Percentiles rank a stretch among this genome's conserved stretches.
These are phyloP conservation scores for Coniferiporia sulphurascens DNA, from an alignment of 1,284 basidiomycete species.

Conservation along the genomic window DNA sequence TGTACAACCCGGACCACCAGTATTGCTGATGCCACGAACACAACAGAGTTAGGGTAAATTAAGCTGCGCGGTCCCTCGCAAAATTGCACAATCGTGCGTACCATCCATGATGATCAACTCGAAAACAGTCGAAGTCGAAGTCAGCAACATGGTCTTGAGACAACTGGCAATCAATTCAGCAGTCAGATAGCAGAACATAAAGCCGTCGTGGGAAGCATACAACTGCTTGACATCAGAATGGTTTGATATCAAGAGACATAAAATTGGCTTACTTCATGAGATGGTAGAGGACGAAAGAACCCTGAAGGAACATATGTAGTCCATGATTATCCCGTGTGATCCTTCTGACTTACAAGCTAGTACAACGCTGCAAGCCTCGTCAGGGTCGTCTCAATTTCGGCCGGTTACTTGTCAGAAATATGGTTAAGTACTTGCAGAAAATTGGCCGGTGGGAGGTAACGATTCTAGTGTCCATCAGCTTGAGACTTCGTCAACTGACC, in stretches of 20 bases:
- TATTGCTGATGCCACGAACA: slow-evolving; percentile 2
- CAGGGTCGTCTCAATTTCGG: neutral
- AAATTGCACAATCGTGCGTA: neutral
- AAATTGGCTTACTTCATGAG: slow-evolving; percentile 1
- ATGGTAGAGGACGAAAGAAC: slow-evolving; percentile 9
- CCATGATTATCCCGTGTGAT: too few relatives aligned
- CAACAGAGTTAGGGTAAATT: neutral
- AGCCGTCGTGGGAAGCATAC: neutral
- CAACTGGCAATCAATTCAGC: neutral
- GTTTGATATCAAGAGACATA: too few relatives aligned
- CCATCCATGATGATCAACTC: slow-evolving; percentile 17
- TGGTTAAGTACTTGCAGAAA: slow-evolving; percentile 3
- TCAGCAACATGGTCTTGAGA: slow-evolving; percentile 6
- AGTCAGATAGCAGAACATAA: neutral
- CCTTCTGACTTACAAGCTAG: slow-evolving; percentile 5
- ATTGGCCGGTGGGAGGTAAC: slow-evolving; percentile 14
- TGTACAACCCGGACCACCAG: slow-evolving; percentile 12
- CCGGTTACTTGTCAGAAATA: neutral
- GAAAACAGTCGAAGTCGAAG: slow-evolving; percentile 7
- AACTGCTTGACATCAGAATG: slow-evolving; percentile 3
- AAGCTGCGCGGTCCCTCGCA: neutral
- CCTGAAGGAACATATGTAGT: neutral
- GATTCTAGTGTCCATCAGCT: slow-evolving; percentile 11
- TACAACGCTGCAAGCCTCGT: neutral
- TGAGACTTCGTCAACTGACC: neutral